Evolutionary conservation across 2,329 filamentous ascomycete species (phyloP).

Genomic region (Bimuria novae-zelandiae): DNA sequence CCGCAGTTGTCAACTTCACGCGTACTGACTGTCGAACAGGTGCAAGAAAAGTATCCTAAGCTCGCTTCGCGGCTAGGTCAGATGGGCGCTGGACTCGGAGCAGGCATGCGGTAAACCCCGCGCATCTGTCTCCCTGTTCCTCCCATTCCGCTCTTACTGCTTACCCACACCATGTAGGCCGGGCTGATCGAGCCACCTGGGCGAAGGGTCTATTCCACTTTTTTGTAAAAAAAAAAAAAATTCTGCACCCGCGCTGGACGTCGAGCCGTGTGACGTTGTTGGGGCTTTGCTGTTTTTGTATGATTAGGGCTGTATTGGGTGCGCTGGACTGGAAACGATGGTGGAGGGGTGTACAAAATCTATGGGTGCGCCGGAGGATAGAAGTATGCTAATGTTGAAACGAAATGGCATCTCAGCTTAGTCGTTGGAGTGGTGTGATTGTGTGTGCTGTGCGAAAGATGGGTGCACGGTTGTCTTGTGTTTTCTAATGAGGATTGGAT

Average conservation of each 20-base stretch:
- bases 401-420: slow-evolving; percentile 4
- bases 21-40: slow-evolving; percentile 27
- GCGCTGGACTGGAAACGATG: background rate
- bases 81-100: slow-evolving; percentile 47
- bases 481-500: too few relatives aligned
- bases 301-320: background rate
- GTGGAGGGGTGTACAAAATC: background rate
- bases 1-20: too few relatives aligned
- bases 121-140: background rate
- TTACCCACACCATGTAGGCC: background rate
- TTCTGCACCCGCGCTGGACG: background rate
- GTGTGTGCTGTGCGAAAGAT: too few relatives aligned
- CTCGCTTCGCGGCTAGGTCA: slow-evolving; percentile 53
- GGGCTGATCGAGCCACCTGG: background rate
- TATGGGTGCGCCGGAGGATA: background rate
- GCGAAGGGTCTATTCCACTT: background rate
- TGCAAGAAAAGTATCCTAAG: slow-evolving; percentile 60
- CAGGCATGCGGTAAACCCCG: slow-evolving; percentile 39
- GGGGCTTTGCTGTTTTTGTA: background rate
- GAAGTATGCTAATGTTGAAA: background rate
- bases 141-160: background rate
- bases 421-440: background rate
- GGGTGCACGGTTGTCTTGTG: too few relatives aligned
- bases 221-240: slow-evolving; percentile 2
- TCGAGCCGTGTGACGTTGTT: background rate